phyloP scores from a whole-genome alignment of 495 filamentous ascomycete species.

The Xeromyces bisporus region DNA sequence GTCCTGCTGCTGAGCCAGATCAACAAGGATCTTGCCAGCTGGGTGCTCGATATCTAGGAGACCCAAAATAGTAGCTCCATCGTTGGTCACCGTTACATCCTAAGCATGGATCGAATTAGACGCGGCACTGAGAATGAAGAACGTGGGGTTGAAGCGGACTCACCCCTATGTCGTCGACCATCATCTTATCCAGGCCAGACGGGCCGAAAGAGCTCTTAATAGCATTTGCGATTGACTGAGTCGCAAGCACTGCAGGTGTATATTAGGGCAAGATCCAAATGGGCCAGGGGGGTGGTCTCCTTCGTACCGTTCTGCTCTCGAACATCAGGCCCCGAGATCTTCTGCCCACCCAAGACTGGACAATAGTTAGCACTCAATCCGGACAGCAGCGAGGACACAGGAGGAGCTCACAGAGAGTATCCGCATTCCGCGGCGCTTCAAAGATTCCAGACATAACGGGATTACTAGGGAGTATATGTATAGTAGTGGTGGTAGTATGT shows the following conservation, averaged over 20 bases:
- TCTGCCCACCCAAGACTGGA: constrained; percentile 75
- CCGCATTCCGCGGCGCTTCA: constrained; percentile 70
- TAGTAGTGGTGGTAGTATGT: constrained; percentile 7
- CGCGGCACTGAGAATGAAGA: constrained; percentile 4
- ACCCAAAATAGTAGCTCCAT: constrained; percentile 90
- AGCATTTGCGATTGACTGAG: constrained; percentile 93
- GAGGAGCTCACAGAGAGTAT: constrained; percentile 53
- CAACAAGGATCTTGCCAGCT: constrained; percentile 94
- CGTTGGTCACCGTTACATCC: constrained; percentile 99
- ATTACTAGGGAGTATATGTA: constrained; percentile 13
- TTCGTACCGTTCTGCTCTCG: constrained; percentile 81
- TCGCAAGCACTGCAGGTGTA: constrained; percentile 57
- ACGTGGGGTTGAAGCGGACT: constrained; percentile 19
- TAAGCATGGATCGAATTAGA: constrained; percentile 22
- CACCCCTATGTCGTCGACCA: constrained; percentile 99
- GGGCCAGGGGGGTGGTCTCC: background rate
- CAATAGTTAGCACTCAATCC: constrained; percentile 15
- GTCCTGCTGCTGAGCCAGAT: constrained; percentile 95
- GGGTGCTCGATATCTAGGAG: constrained; percentile 94
- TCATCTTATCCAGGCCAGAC: constrained; percentile 98
- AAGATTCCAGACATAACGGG: constrained; percentile 70
- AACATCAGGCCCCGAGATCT: constrained; percentile 90
- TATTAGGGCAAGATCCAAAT: constrained; percentile 4
- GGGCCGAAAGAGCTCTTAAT: constrained; percentile 98
- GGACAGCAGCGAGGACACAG: constrained; percentile 1